Conservation (phyloP, 106 monocot species). For the Iris macrosiphon region DNA sequence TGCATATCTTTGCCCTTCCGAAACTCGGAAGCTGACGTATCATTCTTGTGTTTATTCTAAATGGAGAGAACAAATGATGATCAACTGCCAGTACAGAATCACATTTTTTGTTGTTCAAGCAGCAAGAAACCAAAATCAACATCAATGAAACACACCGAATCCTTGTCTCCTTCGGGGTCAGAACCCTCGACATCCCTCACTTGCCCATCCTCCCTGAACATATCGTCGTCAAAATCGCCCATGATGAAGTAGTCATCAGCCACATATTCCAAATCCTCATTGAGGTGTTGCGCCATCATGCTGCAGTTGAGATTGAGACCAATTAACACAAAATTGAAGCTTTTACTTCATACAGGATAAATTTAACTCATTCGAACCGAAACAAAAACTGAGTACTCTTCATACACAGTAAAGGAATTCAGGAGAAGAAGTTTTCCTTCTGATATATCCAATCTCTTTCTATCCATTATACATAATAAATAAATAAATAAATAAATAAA, state of each 20-base stretch:
- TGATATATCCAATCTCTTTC: no score
- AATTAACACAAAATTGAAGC: no score
- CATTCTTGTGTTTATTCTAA: slow-evolving; percentile 32
- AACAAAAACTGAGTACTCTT: no score
- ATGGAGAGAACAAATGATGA: not conserved
- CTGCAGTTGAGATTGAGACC: slow-evolving; percentile 1
- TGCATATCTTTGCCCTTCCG: slow-evolving; percentile 64
- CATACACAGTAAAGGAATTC: no score
- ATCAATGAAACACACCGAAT: slow-evolving; percentile 1
- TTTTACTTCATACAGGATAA: no score
- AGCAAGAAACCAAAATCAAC: no score
- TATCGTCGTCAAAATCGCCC: slow-evolving; percentile 22
- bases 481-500: no score
- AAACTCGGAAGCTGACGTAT: slow-evolving; percentile 38
- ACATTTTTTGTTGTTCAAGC: not conserved
- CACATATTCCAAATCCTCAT: slow-evolving; percentile 40
- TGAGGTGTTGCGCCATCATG: slow-evolving; percentile 26
- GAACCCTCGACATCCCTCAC: not conserved
- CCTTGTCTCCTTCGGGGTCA: slow-evolving; percentile 2
- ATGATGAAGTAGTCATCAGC: slow-evolving; percentile 25
- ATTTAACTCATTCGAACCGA: no score
- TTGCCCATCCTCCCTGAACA: not conserved
- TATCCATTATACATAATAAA: no score
- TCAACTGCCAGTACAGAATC: not conserved
- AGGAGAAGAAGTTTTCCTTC: no score